phyloP scores from a whole-genome alignment of 805 yeast species.

The Zygoascus biomembranicola region DNA sequence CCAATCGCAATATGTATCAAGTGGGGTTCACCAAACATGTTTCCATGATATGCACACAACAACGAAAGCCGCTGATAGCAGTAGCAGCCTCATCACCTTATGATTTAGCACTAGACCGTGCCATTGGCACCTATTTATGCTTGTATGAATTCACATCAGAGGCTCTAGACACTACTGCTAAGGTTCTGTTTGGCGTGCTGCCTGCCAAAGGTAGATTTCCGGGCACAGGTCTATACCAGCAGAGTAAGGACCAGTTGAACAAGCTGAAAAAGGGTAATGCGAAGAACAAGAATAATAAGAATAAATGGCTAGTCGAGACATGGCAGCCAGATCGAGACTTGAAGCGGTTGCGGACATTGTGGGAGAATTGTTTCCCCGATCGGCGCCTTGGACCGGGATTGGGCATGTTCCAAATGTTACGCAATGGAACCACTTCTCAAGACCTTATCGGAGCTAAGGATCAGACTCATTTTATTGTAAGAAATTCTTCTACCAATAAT shows the following conservation, averaged over 20 bases:
- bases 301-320: conserved; percentile 50
- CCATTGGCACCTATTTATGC: conserved; percentile 48
- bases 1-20: conserved; percentile 52
- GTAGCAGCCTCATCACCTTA: conserved; percentile 58
- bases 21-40: conserved; percentile 53
- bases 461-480: conserved; percentile 43
- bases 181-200: conserved; percentile 47
- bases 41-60: conserved; percentile 43
- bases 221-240: conserved; percentile 34
- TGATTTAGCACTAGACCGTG: conserved; percentile 48
- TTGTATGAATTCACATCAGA: conserved; percentile 51
- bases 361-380: conserved; percentile 34
- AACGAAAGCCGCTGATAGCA: conserved; percentile 44
- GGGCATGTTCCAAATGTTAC: conserved; percentile 17
- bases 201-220: conserved; percentile 48
- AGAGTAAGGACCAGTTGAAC: conserved; percentile 12
- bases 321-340: conserved; percentile 44
- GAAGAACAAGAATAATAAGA: conserved; percentile 3
- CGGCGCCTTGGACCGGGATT: conserved; percentile 18
- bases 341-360: conserved; percentile 37
- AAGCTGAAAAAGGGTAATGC: conserved; percentile 3
- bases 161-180: conserved; percentile 42
- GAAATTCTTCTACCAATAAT: conserved; percentile 47
- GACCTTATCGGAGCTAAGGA: not conserved
- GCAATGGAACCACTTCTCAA: conserved; percentile 7